Evolutionary conservation across 2,329 filamentous ascomycete species (phyloP).

Genomic region (Colletotrichum coccodes): DNA sequence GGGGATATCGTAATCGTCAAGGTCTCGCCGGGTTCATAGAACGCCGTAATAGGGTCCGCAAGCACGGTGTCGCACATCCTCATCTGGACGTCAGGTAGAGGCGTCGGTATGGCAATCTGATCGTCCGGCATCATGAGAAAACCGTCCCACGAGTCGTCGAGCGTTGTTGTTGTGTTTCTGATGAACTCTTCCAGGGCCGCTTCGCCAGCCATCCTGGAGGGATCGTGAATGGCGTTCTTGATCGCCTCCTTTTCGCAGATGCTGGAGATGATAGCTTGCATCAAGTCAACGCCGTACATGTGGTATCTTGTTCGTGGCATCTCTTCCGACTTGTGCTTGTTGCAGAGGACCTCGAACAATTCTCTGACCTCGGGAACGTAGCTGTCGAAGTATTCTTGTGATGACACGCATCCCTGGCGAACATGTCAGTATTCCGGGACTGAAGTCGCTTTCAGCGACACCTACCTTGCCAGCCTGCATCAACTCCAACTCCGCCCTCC

Average conservation of each 20-base stretch:
- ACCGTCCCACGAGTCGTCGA: slow-evolving; percentile 1
- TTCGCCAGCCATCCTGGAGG: neutral
- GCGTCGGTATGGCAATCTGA: neutral
- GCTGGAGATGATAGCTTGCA: slow-evolving; percentile 50
- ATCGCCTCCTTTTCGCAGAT: slow-evolving; percentile 29
- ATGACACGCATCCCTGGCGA: slow-evolving; percentile 48
- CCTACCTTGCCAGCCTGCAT: slow-evolving; percentile 61
- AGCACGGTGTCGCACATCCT: neutral
- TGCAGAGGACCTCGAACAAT: slow-evolving; percentile 57
- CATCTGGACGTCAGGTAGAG: neutral
- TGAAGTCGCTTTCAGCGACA: slow-evolving; percentile 17
- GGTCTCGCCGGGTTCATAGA: neutral
- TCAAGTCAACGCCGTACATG: slow-evolving; percentile 49
- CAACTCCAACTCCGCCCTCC: slow-evolving; percentile 62
- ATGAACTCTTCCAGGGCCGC: slow-evolving; percentile 30
- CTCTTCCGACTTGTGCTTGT: neutral
- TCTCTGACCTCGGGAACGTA: slow-evolving; percentile 53
- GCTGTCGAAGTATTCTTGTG: slow-evolving; percentile 49
- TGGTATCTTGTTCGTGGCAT: slow-evolving; percentile 54
- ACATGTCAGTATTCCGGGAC: slow-evolving; percentile 31
- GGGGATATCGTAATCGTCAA: neutral
- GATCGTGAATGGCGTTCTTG: neutral
- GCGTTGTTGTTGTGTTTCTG: slow-evolving; percentile 17
- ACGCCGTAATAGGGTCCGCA: neutral
- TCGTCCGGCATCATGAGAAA: neutral